Conservation (phyloP, 1,139 yeast genomes). For the Hansenula sp. region DNA sequence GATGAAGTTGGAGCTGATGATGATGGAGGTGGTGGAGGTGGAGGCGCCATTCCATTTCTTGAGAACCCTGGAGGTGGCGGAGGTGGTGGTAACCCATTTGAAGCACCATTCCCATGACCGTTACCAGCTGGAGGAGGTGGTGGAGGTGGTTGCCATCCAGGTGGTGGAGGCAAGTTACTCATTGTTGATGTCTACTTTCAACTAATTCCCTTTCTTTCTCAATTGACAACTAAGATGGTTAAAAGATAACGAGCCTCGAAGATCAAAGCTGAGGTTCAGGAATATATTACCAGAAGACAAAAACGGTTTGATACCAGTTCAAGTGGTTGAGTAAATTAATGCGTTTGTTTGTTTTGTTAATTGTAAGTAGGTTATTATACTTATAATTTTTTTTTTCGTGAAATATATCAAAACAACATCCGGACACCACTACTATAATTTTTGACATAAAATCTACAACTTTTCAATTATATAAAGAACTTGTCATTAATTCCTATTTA, state of each 20-base stretch:
- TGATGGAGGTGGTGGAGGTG: constrained; percentile 25
- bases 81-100: constrained; percentile 11
- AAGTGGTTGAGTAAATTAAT: too few relatives aligned
- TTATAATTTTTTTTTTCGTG: background rate
- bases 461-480: too few relatives aligned
- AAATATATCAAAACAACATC: too few relatives aligned
- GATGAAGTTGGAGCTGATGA: constrained; percentile 27
- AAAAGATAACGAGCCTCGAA: too few relatives aligned
- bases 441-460: too few relatives aligned
- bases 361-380: background rate
- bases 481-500: background rate
- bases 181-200: background rate
- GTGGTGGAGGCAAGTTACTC: constrained; percentile 20
- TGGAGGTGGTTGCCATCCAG: constrained; percentile 16
- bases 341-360: too few relatives aligned
- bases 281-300: too few relatives aligned
- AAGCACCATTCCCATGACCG: constrained; percentile 3
- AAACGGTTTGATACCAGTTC: too few relatives aligned
- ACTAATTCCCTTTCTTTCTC: background rate
- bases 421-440: too few relatives aligned
- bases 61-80: constrained; percentile 12
- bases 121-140: constrained; percentile 9
- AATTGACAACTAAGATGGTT: too few relatives aligned
- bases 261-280: too few relatives aligned
- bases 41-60: constrained; percentile 16